Conservation (phyloP, 345 rosid genomes). For the Physaria fendleri region DNA sequence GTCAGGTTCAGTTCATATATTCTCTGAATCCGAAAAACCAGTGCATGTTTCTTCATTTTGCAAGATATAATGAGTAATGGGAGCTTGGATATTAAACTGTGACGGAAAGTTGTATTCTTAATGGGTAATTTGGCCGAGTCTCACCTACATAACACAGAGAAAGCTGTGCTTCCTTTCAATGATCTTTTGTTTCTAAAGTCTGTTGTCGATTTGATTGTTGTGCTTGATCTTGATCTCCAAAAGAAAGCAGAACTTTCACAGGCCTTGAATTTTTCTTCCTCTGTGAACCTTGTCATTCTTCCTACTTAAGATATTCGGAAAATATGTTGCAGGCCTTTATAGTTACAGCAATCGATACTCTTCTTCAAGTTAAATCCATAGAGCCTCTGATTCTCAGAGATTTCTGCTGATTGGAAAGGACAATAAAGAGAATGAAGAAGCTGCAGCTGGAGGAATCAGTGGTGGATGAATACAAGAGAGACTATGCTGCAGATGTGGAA, state of each 20-base stretch:
- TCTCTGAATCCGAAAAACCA: too few species aligned
- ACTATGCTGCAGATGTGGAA: conserved; percentile 63
- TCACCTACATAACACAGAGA: conserved; percentile 46
- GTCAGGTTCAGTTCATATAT: too few species aligned
- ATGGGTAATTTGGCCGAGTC: conserved; percentile 67
- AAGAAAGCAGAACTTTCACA: conserved; percentile 55
- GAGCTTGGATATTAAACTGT: conserved; percentile 56
- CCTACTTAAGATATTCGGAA: not conserved
- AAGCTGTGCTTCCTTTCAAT: conserved; percentile 45
- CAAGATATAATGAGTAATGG: conserved; percentile 62
- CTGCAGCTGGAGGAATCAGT: conserved; percentile 50
- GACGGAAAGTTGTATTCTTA: conserved; percentile 66
- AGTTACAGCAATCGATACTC: conserved; percentile 61
- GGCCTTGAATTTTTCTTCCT: not conserved
- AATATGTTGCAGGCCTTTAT: conserved; percentile 55
- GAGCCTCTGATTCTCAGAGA: conserved; percentile 61
- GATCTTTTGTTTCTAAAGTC: conserved; percentile 62
- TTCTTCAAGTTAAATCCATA: conserved; percentile 54
- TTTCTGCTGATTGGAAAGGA: conserved; percentile 59
- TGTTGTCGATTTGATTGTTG: conserved; percentile 55
- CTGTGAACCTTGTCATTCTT: not conserved
- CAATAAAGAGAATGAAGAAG: conserved; percentile 67
- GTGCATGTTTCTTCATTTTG: too few species aligned
- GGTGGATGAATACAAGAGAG: conserved; percentile 55
- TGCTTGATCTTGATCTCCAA: conserved; percentile 77